Conservation (phyloP, 495 filamentous ascomycete species). For the Annulohypoxylon nitens region DNA sequence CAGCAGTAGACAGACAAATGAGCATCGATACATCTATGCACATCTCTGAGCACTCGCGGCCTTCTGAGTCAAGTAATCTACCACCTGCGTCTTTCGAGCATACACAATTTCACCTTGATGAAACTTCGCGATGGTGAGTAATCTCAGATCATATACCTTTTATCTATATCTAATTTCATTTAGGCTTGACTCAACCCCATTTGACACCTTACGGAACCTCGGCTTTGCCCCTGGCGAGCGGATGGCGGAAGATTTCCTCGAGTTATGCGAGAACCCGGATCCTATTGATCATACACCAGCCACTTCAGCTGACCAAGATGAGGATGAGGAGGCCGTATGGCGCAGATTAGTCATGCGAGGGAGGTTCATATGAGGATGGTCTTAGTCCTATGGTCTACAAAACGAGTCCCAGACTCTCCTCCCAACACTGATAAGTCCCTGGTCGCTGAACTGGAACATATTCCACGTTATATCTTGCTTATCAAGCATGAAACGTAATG, state of each 20-base stretch:
- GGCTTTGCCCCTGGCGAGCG: conserved; percentile 50
- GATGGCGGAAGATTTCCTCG: conserved; percentile 51
- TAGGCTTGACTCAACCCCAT: conserved; percentile 50
- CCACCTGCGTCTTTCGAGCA: conserved; percentile 13
- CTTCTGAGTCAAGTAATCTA: conserved; percentile 18
- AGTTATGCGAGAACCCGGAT: conserved; percentile 52
- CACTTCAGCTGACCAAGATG: conserved; percentile 44
- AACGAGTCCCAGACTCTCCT: neutral
- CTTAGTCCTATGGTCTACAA: neutral
- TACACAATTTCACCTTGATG: conserved; percentile 37
- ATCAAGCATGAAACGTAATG: neutral
- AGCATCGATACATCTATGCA: conserved; percentile 21
- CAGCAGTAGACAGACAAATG: conserved; percentile 25
- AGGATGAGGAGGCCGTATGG: conserved; percentile 53
- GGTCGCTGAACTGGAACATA: neutral
- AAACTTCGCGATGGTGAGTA: conserved; percentile 50
- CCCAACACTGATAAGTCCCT: neutral
- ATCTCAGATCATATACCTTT: neutral
- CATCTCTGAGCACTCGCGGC: conserved; percentile 30
- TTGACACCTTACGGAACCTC: conserved; percentile 50
- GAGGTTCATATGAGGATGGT: conserved; percentile 44
- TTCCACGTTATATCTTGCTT: neutral
- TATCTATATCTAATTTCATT: conserved; percentile 17
- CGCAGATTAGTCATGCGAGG: conserved; percentile 52
- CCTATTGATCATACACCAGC: conserved; percentile 47